phyloP scores from a whole-genome alignment of 176 grass and related monocot genomes.

The Thalia dealbata region DNA sequence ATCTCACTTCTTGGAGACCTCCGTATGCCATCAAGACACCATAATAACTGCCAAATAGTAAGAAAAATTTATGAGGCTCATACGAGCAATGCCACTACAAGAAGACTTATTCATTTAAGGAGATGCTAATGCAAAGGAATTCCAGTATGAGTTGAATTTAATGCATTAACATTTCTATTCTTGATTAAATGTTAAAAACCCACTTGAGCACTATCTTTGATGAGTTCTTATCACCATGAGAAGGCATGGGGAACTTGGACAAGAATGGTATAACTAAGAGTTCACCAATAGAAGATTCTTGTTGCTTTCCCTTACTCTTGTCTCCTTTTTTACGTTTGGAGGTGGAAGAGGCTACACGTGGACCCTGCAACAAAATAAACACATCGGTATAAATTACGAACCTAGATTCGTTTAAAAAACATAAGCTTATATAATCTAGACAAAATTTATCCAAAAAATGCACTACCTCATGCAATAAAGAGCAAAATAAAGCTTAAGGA shows the following conservation, averaged over 20 bases:
- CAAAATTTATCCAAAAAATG: too few relatives aligned
- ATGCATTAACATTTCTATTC: too few relatives aligned
- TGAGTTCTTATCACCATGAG: slow-evolving; percentile 46
- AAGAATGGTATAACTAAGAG: slow-evolving; percentile 79
- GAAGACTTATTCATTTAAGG: background rate
- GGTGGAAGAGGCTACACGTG: slow-evolving; percentile 47
- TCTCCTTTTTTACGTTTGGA: slow-evolving; percentile 92
- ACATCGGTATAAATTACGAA: too few relatives aligned
- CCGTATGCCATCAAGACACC: slow-evolving; percentile 87
- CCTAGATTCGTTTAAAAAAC: too few relatives aligned
- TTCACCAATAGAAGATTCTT: slow-evolving; percentile 66
- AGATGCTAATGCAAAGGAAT: background rate
- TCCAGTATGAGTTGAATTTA: too few relatives aligned
- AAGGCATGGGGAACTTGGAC: slow-evolving; percentile 73
- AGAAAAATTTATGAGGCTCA: background rate
- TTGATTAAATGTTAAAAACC: slow-evolving; percentile 11
- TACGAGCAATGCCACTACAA: slow-evolving; percentile 1
- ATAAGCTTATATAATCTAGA: too few relatives aligned
- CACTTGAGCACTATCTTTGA: slow-evolving; percentile 65
- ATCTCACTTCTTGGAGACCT: slow-evolving; percentile 83
- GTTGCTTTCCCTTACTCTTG: slow-evolving; percentile 70
- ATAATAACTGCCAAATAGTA: slow-evolving; percentile 63
- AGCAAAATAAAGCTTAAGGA: background rate
- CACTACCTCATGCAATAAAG: background rate
- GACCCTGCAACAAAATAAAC: slow-evolving; percentile 35